Conservation (phyloP, 345 rosid genomes). For the thale cress (Arabidopsis thaliana) region TAIR10.1 NC_003074.8:1204001-1204500, state of each 20-base stretch:
- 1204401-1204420: conserved; percentile 99
- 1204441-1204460: conserved; percentile 74
- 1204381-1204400: conserved; percentile 72
- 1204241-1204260: conserved; percentile 14
- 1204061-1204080: conserved; percentile 29
- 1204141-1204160: conserved; percentile 99
- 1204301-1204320: conserved; percentile 70
- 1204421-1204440: conserved; percentile 97
- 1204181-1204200: conserved; percentile 71
- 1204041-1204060: conserved; percentile 92
- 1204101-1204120: conserved; percentile 33
- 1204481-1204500: conserved; percentile 19
- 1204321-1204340: conserved; percentile 82
- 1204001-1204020: conserved; percentile 94
- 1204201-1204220: conserved; percentile 80
- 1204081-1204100: conserved; percentile 43
- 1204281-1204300: conserved; percentile 24
- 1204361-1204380: conserved; percentile 72
- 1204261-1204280: conserved; percentile 13
- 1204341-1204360: conserved; percentile 89
- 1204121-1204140: conserved; percentile 41
- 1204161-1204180: conserved; percentile 86
- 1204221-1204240: conserved; percentile 69
- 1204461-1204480: conserved; percentile 26
- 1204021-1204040: conserved; percentile 77